These are phyloP conservation scores for Alloascoidea hylecoeti DNA, from an alignment of 805 yeast species.

Conservation along the genomic window DNA sequence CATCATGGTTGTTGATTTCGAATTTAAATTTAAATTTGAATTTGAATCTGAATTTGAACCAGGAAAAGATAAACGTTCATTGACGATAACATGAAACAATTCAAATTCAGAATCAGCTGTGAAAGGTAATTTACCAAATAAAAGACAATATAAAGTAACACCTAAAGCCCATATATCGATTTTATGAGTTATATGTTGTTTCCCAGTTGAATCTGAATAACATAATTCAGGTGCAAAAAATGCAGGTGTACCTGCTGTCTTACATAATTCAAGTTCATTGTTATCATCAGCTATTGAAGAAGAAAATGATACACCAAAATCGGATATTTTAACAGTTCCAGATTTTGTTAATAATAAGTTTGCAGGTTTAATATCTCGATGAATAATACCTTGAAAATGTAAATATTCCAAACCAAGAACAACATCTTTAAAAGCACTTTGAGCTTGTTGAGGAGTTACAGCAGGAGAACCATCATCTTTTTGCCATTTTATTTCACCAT, in stretches of 20 bases:
- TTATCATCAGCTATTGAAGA: slow-evolving; percentile 28
- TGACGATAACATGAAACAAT: slow-evolving; percentile 68
- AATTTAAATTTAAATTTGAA: neutral
- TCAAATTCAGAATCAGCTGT: slow-evolving; percentile 78
- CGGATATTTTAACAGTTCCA: slow-evolving; percentile 80
- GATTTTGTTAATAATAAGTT: slow-evolving; percentile 61
- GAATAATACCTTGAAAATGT: slow-evolving; percentile 83
- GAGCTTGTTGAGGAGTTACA: slow-evolving; percentile 49
- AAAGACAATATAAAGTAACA: slow-evolving; percentile 73
- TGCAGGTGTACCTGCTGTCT: slow-evolving; percentile 97
- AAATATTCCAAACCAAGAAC: slow-evolving; percentile 79
- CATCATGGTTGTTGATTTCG: neutral
- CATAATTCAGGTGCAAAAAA: slow-evolving; percentile 93
- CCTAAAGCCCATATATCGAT: slow-evolving; percentile 98
- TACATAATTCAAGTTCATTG: slow-evolving; percentile 73
- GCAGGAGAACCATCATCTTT: slow-evolving; percentile 42
- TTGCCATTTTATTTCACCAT: slow-evolving; percentile 88
- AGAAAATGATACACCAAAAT: slow-evolving; percentile 90
- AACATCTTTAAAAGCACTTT: slow-evolving; percentile 70
- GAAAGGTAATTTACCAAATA: slow-evolving; percentile 85
- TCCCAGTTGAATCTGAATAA: too few species aligned
- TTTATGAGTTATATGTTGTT: slow-evolving; percentile 54
- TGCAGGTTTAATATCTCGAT: slow-evolving; percentile 94
- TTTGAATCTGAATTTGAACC: slow-evolving; percentile 9
- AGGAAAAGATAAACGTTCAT: slow-evolving; percentile 47